Percentiles rank a stretch among this genome's conserved stretches.
phyloP scores from a whole-genome alignment of 441 rosid species.

The Pelargonium fulgidum region DNA sequence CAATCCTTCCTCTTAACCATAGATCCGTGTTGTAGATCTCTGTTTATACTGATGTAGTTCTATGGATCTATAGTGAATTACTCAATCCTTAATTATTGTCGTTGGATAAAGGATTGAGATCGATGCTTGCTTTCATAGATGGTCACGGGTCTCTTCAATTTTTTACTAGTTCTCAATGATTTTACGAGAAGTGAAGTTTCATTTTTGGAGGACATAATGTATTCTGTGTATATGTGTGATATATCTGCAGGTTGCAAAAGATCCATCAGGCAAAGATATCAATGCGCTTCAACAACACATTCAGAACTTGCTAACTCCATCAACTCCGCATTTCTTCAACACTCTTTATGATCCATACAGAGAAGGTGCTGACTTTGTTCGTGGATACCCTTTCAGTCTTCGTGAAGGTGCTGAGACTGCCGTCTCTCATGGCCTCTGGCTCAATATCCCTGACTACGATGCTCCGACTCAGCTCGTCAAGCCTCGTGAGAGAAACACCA shows the following conservation, averaged over 20 bases:
- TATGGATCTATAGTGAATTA: too few relatives aligned
- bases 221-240: neutral
- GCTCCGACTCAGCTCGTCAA: slow-evolving; percentile 95
- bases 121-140: too few relatives aligned
- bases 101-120: too few relatives aligned
- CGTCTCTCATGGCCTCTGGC: slow-evolving; percentile 97
- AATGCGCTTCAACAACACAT: slow-evolving; percentile 92
- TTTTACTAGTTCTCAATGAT: too few relatives aligned
- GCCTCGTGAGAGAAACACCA: slow-evolving; percentile 81
- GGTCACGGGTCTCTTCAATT: too few relatives aligned
- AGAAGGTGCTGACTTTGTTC: slow-evolving; percentile 91
- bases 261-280: slow-evolving; percentile 71
- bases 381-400: slow-evolving; percentile 90
- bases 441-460: slow-evolving; percentile 92
- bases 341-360: slow-evolving; percentile 83
- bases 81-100: too few relatives aligned
- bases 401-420: slow-evolving; percentile 91
- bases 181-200: too few relatives aligned
- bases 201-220: too few relatives aligned
- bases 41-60: too few relatives aligned
- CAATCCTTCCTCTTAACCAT: too few relatives aligned
- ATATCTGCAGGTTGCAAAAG: slow-evolving; percentile 65
- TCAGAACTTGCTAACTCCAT: slow-evolving; percentile 70
- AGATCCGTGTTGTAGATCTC: too few relatives aligned
- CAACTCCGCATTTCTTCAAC: slow-evolving; percentile 88